Conservation (phyloP, 2,329 filamentous ascomycete species). For the Rhinocladiella similis region DNA sequence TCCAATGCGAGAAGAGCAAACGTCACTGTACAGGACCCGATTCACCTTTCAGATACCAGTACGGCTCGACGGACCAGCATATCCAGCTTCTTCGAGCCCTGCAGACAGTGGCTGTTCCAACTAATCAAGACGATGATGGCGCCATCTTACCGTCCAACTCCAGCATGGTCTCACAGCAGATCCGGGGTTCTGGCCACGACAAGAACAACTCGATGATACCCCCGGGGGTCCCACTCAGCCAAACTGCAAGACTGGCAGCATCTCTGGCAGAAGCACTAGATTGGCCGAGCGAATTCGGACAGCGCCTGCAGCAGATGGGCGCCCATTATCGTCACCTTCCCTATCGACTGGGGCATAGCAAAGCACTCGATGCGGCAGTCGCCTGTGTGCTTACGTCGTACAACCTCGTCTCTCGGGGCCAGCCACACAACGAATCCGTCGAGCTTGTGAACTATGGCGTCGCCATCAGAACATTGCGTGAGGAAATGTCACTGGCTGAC, state of each 20-base stretch:
- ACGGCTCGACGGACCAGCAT: conserved; percentile 5
- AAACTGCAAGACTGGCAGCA: neutral
- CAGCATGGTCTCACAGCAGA: neutral
- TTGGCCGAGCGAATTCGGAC: conserved; percentile 1
- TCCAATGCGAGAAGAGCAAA: conserved; percentile 12
- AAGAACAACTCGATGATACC: neutral
- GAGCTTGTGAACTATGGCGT: conserved; percentile 3
- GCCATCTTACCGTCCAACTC: neutral
- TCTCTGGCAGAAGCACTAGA: conserved; percentile 1
- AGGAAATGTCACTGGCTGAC: conserved; percentile 1
- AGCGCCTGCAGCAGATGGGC: conserved; percentile 7
- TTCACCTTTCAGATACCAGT: conserved; percentile 10
- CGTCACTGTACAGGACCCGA: conserved; percentile 12
- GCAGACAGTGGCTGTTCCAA: neutral
- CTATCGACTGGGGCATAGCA: conserved; percentile 3
- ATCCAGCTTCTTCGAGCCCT: conserved; percentile 5
- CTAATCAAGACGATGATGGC: neutral
- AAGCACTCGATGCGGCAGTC: conserved; percentile 8
- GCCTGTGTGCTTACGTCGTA: conserved; percentile 6
- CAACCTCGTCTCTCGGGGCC: neutral
- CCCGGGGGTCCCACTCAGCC: neutral
- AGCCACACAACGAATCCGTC: neutral
- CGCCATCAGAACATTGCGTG: conserved; percentile 1
- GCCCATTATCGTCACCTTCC: neutral
- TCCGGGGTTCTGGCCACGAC: neutral